Evolutionary conservation across 208 protist genomes (phyloP).

Genomic region (Leptomonas seymouri): DNA sequence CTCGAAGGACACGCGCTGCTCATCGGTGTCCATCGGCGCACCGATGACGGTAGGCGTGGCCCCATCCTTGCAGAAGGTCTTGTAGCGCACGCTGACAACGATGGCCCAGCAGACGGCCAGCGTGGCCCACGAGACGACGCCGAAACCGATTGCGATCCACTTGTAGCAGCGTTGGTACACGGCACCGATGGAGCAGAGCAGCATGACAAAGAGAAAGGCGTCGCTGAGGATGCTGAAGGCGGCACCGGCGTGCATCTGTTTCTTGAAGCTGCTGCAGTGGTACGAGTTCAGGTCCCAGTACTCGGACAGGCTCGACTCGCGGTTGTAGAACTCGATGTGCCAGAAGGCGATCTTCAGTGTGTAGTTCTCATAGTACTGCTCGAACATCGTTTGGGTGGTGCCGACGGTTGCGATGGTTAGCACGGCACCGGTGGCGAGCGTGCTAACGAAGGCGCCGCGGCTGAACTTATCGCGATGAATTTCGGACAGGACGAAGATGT

Average conservation of each 20-base stretch:
- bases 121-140: conserved; percentile 29
- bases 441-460: conserved; percentile 19
- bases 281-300: conserved; percentile 37
- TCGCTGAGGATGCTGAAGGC: conserved; percentile 55
- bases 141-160: conserved; percentile 37
- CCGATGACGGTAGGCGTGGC: background rate
- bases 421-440: conserved; percentile 22
- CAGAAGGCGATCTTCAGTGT: conserved; percentile 52
- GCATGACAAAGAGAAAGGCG: conserved; percentile 38
- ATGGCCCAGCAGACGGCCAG: conserved; percentile 50
- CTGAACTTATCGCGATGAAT: conserved; percentile 12
- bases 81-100: conserved; percentile 45
- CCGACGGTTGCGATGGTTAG: conserved; percentile 44
- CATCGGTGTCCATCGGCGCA: conserved; percentile 21
- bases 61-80: conserved; percentile 38
- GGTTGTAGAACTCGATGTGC: conserved; percentile 49
- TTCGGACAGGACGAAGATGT: conserved; percentile 34
- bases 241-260: conserved; percentile 29
- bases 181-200: conserved; percentile 36
- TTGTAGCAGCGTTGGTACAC: conserved; percentile 49
- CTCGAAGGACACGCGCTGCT: conserved; percentile 40
- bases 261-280: conserved; percentile 38
- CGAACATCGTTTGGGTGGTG: conserved; percentile 48
- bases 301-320: conserved; percentile 31
- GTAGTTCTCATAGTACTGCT: conserved; percentile 34